Percentiles rank a stretch among this genome's conserved stretches.
Conservation (phyloP, 148 eudicot genomes). For the Persicaria tinctoria region DNA sequence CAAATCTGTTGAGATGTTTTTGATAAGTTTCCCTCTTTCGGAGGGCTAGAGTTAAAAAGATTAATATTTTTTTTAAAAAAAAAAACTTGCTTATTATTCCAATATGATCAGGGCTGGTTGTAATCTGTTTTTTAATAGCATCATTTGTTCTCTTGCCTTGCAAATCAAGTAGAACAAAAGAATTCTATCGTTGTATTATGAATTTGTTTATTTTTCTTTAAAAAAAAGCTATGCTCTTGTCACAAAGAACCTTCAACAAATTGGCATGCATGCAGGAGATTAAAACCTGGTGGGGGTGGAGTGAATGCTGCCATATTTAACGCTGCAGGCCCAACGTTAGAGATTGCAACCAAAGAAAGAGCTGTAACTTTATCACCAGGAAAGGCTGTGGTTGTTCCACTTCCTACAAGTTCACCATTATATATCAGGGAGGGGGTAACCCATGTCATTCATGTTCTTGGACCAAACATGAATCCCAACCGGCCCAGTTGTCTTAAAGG, state of each 20-base stretch:
- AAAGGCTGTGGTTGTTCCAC: constrained; percentile 64
- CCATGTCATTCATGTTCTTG: constrained; percentile 96
- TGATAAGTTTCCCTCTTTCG: neutral
- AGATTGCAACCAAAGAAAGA: constrained; percentile 62
- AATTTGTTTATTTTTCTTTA: no score
- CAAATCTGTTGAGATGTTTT: neutral
- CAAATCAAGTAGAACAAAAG: neutral
- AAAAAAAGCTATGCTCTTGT: neutral
- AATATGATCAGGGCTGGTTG: neutral
- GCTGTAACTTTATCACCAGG: constrained; percentile 72
- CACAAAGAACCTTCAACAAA: neutral
- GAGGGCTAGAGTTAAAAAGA: neutral
- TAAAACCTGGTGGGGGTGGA: constrained; percentile 96
- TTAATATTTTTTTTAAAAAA: neutral
- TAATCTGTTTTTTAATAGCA: neutral
- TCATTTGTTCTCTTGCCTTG: neutral
- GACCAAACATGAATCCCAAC: constrained; percentile 92
- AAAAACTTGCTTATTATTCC: neutral
- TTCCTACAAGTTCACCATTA: constrained; percentile 70
- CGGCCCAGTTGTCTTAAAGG: constrained; percentile 69
- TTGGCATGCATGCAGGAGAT: constrained; percentile 44
- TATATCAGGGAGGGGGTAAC: constrained; percentile 66
- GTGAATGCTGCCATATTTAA: constrained; percentile 85
- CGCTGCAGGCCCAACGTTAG: constrained; percentile 80
- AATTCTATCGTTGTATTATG: no score